These are phyloP conservation scores for Candida rishiriensis DNA, from an alignment of 805 yeast genomes.

Conservation along the genomic window DNA sequence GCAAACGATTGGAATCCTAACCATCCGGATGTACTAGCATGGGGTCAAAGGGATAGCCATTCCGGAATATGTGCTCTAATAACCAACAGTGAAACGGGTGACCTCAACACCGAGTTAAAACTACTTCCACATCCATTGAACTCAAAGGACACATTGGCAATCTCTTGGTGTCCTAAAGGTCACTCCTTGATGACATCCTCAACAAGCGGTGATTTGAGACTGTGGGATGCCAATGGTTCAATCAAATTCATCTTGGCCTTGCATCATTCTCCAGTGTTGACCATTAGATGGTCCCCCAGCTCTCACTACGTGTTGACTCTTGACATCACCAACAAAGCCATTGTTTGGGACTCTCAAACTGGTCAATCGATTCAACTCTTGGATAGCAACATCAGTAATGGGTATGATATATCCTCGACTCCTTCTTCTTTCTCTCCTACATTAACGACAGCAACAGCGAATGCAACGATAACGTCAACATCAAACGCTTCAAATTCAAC, in stretches of 20 bases:
- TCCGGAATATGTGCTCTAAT: conserved; percentile 24
- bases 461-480: no score
- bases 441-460: no score
- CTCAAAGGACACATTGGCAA: conserved; percentile 29
- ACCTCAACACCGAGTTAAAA: conserved; percentile 11
- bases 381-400: conserved; percentile 22
- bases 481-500: no score
- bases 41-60: conserved; percentile 39
- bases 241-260: conserved; percentile 50
- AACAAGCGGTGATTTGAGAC: conserved; percentile 65
- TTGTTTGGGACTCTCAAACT: conserved; percentile 63
- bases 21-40: conserved; percentile 41
- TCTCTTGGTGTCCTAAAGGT: conserved; percentile 66
- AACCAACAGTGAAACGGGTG: conserved; percentile 11
- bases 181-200: conserved; percentile 57
- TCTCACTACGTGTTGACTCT: conserved; percentile 53
- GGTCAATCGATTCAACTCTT: conserved; percentile 47
- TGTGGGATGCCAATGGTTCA: conserved; percentile 75
- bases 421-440: no score
- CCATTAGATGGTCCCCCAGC: conserved; percentile 55
- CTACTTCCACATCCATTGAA: conserved; percentile 20
- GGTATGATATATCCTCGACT: no score
- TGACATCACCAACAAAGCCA: conserved; percentile 50
- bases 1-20: conserved; percentile 56
- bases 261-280: conserved; percentile 51